Base-by-base conservation (phyloP, 352 stramenopile species). In the Globisporangium spiculum region DNA sequence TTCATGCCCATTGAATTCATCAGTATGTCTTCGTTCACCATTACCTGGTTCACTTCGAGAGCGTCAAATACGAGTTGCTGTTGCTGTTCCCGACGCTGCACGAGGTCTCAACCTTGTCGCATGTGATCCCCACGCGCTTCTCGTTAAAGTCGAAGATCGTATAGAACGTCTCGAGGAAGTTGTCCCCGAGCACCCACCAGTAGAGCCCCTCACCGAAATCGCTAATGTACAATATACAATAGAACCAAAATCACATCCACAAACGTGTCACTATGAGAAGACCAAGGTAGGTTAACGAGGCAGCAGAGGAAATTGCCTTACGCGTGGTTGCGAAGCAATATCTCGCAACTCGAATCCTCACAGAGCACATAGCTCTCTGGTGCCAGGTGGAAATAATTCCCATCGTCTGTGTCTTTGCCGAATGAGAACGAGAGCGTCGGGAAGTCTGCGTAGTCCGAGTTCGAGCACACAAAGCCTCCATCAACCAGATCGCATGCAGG, bases 131-230 rank as follows among this genome's bases (percentile, higher is more conserved):
- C 3, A 91, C 68, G 56, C 81, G 69, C 7, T 78, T 36, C 6
- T 75, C 69, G 1, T 75, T 68, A 41, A 81, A 77, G 66, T 90
- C 76, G 60, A 89, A 91, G 12, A 90, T 66, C 18, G 81, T 89
- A 70, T 89, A 90, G 73, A 89, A 87, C 27, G 77, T 73, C 56
- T 80, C 66, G 32, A 90, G 66, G 70, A 92, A 90, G 32, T 69
- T 76, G 62, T 88, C 80, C 16, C 83, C 81, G 1, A 90, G 69
- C 30, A 90, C 80, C 83, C 83, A 92, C 77, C 81, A 90, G 57
- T 67, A 78, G 27, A 78, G 53, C 0, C 75, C 74, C 3, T 86
- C 74, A 38, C 76, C 77, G 27, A 84, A 59, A 57, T 76, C 75
- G 7, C 75, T 83, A 54, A 18, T 24, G 7, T 6, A 46, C 38